A percentile compares a stretch with the other conserved stretches of the same genome.
phyloP scores from a whole-genome alignment of 164 flowering plant species.

The Santalum album region DNA sequence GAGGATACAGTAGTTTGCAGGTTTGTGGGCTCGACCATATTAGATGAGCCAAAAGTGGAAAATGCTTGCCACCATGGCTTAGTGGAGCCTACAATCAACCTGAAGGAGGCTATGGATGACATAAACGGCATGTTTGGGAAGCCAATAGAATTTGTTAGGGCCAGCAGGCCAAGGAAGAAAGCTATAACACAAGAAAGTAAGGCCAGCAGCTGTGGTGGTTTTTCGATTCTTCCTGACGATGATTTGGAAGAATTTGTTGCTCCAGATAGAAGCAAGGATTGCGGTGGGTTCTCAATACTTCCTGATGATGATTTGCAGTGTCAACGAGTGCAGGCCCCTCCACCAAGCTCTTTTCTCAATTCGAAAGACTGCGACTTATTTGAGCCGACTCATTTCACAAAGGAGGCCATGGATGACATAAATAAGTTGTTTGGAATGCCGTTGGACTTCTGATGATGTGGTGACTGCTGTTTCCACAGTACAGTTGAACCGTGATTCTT shows the following conservation, averaged over 20 bases:
- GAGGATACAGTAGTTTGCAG: constrained; percentile 77
- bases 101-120: constrained; percentile 93
- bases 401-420: constrained; percentile 87
- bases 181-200: constrained; percentile 24
- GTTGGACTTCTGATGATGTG: constrained; percentile 49
- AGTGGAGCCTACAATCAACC: constrained; percentile 86
- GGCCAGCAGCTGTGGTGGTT: background rate
- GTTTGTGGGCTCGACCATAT: constrained; percentile 81
- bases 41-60: constrained; percentile 70
- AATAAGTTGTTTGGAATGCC: constrained; percentile 88
- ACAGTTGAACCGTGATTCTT: too few species aligned
- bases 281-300: background rate
- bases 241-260: constrained; percentile 17
- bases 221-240: constrained; percentile 8
- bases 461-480: background rate
- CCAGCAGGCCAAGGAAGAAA: constrained; percentile 37
- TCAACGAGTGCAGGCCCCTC: constrained; percentile 10
- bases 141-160: constrained; percentile 77
- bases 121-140: constrained; percentile 88
- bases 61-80: constrained; percentile 95
- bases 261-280: background rate
- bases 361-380: constrained; percentile 39
- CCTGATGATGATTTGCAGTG: background rate
- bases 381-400: constrained; percentile 75
- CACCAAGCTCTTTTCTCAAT: constrained; percentile 21